Evolutionary conservation across 352 stramenopile genomes (phyloP), one percentile per base, ranked within the genome.

Genomic region (Elongisporangium senticosum): DNA sequence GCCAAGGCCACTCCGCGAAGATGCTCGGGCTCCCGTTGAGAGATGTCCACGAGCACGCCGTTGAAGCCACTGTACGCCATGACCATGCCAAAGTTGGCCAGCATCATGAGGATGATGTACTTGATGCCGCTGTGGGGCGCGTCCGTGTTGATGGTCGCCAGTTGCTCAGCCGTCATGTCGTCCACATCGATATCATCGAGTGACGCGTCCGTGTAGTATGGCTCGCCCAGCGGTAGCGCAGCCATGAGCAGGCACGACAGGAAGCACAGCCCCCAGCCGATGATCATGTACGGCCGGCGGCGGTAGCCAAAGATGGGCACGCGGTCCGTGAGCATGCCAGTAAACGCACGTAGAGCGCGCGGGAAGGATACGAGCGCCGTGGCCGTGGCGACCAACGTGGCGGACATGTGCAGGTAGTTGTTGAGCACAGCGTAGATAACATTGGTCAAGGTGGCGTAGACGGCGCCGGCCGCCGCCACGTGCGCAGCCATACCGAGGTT

Each of bases 201-300:
- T 14, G 67, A 61, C 20, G 58, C 6, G 51, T 77, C 65, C 0
- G 39, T 48, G 64, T 79, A 85, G 53, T 82, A 85, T 17, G 75
- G 75, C 0, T 81, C 68, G 1, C 69, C 71, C 0, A 85, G 51
- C 4, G 75, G 72, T 14, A 77, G 26, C 8, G 55, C 69, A 3
- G 72, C 75, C 75, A 82, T 81, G 39, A 78, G 26, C 14, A 80
- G 40, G 39, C 74, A 75, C 26, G 59, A 63, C 13, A 68, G 26
- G 60, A 74, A 75, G 7, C 62, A 65, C 47, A 82, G 13, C 14
- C n/a, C 53, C 76, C 75, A 86, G 5, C 85, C 85, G 37, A 89
- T 54, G 15, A 89, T 71, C 68, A 95, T 79, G 63, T 96, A 96
- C 22, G 85, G 79, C n/a, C 85, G 86, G 4, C 85, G 69, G 2